phyloP scores from a whole-genome alignment of 345 rosid genomes.

The Salix purpurea region DNA sequence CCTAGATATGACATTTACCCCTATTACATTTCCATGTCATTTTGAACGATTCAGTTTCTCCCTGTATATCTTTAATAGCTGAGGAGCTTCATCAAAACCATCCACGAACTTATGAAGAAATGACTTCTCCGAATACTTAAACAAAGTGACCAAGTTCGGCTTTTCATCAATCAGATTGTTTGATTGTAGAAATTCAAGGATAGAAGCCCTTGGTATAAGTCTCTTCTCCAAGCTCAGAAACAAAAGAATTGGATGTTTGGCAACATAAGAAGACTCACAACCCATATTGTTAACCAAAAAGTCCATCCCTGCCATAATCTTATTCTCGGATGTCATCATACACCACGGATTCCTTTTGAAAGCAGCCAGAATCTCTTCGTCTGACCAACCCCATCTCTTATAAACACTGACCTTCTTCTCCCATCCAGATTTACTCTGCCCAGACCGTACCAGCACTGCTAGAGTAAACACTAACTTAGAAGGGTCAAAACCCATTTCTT shows the following conservation, averaged over 20 bases:
- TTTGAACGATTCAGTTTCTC: background rate
- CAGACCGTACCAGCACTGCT: background rate
- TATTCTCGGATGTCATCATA: constrained; percentile 9
- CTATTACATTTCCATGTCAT: background rate
- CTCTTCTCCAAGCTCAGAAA: constrained; percentile 8
- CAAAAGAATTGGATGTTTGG: background rate
- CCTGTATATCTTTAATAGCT: background rate
- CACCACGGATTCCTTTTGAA: constrained; percentile 9
- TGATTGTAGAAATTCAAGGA: background rate
- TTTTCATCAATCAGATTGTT: background rate
- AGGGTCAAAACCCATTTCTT: constrained; percentile 9
- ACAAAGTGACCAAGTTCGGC: background rate
- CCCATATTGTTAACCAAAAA: constrained; percentile 15
- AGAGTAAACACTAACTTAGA: background rate
- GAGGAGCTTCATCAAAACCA: constrained; percentile 7
- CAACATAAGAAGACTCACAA: constrained; percentile 6
- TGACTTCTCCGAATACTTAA: background rate
- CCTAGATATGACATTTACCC: background rate
- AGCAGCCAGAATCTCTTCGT: constrained; percentile 6
- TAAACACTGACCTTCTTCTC: background rate
- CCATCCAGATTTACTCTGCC: constrained; percentile 10
- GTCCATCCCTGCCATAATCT: constrained; percentile 19
- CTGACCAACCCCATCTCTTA: constrained; percentile 6
- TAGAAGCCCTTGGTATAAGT: background rate
- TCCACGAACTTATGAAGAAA: constrained; percentile 17